These are phyloP conservation scores for Dryas drummondii DNA, from an alignment of 306 rosid genomes.

Conservation along the genomic window DNA sequence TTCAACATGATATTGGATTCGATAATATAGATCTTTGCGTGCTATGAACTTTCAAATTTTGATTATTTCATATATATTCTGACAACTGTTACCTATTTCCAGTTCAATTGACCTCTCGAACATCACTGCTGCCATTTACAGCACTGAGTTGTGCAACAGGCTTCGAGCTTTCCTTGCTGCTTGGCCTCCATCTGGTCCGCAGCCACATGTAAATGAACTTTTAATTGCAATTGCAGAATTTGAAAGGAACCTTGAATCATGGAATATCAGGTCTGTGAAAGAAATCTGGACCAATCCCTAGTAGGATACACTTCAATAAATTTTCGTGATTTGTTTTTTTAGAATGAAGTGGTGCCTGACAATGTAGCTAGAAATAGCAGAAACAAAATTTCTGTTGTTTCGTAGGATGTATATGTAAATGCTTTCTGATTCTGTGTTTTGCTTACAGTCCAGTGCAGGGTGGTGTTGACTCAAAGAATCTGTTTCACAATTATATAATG, in stretches of 20 bases:
- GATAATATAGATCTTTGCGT: background rate
- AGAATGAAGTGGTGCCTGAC: background rate
- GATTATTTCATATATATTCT: slow-evolving; percentile 30
- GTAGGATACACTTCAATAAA: background rate
- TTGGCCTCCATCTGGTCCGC: slow-evolving; percentile 93
- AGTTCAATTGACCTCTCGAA: slow-evolving; percentile 87
- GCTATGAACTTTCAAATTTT: background rate
- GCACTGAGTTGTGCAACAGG: slow-evolving; percentile 76
- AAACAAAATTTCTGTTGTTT: background rate
- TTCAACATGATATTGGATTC: background rate
- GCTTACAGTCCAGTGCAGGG: slow-evolving; percentile 69
- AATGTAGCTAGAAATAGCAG: background rate
- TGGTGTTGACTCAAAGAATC: slow-evolving; percentile 73
- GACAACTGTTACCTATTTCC: slow-evolving; percentile 41
- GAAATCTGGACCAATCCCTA: background rate
- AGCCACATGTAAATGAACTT: slow-evolving; percentile 77
- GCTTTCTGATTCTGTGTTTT: slow-evolving; percentile 33
- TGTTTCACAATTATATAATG: slow-evolving; percentile 83
- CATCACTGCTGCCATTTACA: slow-evolving; percentile 88
- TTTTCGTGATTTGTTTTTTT: background rate
- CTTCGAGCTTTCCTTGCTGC: slow-evolving; percentile 78
- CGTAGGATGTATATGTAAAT: background rate
- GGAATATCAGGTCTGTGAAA: slow-evolving; percentile 74
- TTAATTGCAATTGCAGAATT: slow-evolving; percentile 79
- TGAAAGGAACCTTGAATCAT: slow-evolving; percentile 85